Conservation (phyloP, 345 rosid species). For the Populus deltoides region DNA sequence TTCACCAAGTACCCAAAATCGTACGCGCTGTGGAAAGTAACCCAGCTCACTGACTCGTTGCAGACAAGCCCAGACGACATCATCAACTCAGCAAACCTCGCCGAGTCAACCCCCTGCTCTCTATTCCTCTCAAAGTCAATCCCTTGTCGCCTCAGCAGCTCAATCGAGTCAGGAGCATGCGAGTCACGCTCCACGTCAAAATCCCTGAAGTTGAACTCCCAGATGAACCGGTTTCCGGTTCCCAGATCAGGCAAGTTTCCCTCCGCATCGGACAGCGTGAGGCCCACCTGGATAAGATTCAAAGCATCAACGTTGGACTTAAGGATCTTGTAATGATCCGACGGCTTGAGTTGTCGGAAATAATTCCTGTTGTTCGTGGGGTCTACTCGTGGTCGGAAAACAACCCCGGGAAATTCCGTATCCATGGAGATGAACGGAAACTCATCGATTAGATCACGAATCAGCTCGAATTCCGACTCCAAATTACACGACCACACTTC, state of each 20-base stretch:
- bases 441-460: constrained; percentile 18
- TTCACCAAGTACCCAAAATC: constrained; percentile 34
- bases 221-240: constrained; percentile 15
- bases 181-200: constrained; percentile 24
- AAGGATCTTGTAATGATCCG: constrained; percentile 19
- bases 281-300: constrained; percentile 35
- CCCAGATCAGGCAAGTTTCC: constrained; percentile 30
- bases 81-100: constrained; percentile 28
- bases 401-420: constrained; percentile 36
- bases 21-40: constrained; percentile 37
- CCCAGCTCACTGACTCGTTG: constrained; percentile 31
- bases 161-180: constrained; percentile 30
- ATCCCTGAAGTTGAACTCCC: constrained; percentile 34
- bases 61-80: constrained; percentile 37
- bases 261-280: constrained; percentile 25
- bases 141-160: constrained; percentile 26
- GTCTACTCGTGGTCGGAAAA: constrained; percentile 18
- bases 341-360: constrained; percentile 2
- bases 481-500: constrained; percentile 34
- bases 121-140: constrained; percentile 27
- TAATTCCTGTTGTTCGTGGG: not conserved
- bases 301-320: constrained; percentile 30
- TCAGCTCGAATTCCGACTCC: constrained; percentile 28
- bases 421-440: constrained; percentile 39
- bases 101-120: constrained; percentile 26